phyloP scores from a whole-genome alignment of 2,329 filamentous ascomycete species.

The Venturia carpophila region DNA sequence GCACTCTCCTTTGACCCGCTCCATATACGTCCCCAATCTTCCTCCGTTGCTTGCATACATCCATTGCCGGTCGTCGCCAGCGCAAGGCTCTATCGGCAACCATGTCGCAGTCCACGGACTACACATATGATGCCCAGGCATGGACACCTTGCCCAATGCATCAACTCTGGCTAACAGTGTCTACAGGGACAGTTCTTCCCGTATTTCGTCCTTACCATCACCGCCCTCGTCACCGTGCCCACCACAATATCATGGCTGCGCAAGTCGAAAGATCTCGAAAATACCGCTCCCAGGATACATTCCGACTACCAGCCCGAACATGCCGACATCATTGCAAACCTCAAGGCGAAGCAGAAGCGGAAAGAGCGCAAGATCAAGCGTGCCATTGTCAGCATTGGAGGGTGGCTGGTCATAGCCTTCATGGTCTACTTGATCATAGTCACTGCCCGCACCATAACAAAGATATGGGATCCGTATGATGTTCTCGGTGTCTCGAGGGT shows the following conservation, averaged over 20 bases:
- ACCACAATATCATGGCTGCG: conserved; percentile 83
- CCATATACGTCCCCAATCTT: neutral
- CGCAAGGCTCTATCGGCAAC: conserved; percentile 30
- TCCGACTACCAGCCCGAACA: conserved; percentile 74
- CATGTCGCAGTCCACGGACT: conserved; percentile 71
- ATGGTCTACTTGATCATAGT: conserved; percentile 88
- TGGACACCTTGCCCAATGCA: conserved; percentile 21
- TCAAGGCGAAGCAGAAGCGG: conserved; percentile 80
- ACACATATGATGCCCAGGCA: conserved; percentile 95
- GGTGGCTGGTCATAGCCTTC: conserved; percentile 76
- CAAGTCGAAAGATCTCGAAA: conserved; percentile 69
- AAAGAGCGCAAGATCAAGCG: conserved; percentile 85
- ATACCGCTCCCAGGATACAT: conserved; percentile 73
- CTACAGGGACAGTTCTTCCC: conserved; percentile 89
- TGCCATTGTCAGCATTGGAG: conserved; percentile 63
- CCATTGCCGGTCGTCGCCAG: neutral
- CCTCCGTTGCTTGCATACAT: neutral
- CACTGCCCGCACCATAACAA: conserved; percentile 61
- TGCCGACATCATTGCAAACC: conserved; percentile 71
- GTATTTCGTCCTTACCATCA: conserved; percentile 92
- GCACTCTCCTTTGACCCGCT: neutral
- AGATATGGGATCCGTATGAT: conserved; percentile 95
- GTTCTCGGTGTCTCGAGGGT: conserved; percentile 82
- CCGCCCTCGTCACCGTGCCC: conserved; percentile 78
- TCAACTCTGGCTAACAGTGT: conserved; percentile 21